These are phyloP conservation scores for Ceriops tagal DNA, from an alignment of 345 rosid genomes.

Conservation along the genomic window DNA sequence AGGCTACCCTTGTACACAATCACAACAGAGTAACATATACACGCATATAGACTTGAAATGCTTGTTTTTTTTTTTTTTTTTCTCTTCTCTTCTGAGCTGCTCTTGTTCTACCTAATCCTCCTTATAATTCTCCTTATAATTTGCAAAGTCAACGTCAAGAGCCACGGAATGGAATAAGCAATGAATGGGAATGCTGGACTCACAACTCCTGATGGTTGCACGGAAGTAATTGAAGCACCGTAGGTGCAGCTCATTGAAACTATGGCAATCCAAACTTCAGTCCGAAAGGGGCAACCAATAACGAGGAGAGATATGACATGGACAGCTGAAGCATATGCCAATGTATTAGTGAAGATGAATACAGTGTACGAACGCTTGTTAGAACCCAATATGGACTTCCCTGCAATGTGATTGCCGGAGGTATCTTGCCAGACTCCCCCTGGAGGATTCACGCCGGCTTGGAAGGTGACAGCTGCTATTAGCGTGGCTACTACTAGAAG, in stretches of 20 bases:
- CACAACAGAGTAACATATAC: too few species aligned
- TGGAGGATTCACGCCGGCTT: constrained; percentile 36
- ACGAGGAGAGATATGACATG: constrained; percentile 14
- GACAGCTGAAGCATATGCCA: constrained; percentile 6
- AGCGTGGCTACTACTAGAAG: constrained; percentile 30
- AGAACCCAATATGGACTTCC: constrained; percentile 18
- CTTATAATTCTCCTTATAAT: too few species aligned
- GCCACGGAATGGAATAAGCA: constrained; percentile 9
- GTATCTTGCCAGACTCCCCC: constrained; percentile 36
- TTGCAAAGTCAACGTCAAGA: not conserved
- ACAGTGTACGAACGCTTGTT: constrained; percentile 15
- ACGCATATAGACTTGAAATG: too few species aligned
- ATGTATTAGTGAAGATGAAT: constrained; percentile 25
- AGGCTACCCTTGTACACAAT: too few species aligned
- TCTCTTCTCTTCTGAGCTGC: too few species aligned
- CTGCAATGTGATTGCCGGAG: not conserved
- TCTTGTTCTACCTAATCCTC: too few species aligned
- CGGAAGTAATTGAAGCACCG: constrained; percentile 20
- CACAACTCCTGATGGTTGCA: constrained; percentile 13
- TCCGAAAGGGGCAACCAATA: constrained; percentile 18
- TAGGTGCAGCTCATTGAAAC: constrained; percentile 22
- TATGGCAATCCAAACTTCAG: constrained; percentile 17
- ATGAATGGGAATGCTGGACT: constrained; percentile 9
- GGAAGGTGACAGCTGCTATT: constrained; percentile 37
- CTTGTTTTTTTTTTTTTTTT: too few species aligned